Evolutionary conservation across 106 monocot species (phyloP).

Genomic region (Platanthera guangdongensis): DNA sequence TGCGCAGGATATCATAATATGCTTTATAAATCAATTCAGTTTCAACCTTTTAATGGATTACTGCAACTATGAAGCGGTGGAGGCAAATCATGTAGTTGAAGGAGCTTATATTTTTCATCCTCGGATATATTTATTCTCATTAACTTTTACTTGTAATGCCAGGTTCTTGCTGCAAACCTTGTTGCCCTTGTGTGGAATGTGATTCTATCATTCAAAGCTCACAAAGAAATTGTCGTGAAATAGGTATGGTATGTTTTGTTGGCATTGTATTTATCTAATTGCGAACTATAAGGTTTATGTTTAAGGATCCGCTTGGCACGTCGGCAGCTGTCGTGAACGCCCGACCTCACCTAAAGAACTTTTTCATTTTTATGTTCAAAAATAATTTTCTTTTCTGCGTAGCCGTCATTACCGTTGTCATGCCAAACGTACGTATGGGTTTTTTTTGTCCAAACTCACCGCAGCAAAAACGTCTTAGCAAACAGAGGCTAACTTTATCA

Average conservation of each 20-base stretch:
- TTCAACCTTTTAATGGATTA: not conserved
- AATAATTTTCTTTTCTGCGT: too few relatives aligned
- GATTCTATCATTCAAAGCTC: conserved; percentile 84
- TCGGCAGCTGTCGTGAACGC: too few relatives aligned
- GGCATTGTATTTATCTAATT: not conserved
- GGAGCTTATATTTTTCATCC: not conserved
- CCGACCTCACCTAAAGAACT: too few relatives aligned
- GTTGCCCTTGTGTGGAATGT: conserved; percentile 90
- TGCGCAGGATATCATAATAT: too few relatives aligned
- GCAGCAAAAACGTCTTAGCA: too few relatives aligned
- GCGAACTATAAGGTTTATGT: not conserved
- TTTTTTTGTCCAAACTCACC: too few relatives aligned
- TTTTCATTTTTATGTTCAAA: too few relatives aligned
- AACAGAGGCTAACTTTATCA: too few relatives aligned
- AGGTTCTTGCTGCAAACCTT: conserved; percentile 91
- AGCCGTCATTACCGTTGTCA: too few relatives aligned
- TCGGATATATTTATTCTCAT: not conserved
- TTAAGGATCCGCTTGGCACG: too few relatives aligned
- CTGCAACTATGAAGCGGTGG: not conserved
- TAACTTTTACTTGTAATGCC: conserved; percentile 6
- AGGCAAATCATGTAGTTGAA: not conserved
- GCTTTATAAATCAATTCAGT: not conserved
- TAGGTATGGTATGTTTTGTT: conserved; percentile 21
- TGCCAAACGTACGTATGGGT: too few relatives aligned
- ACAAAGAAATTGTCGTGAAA: conserved; percentile 63